Evolutionary conservation across 2,329 filamentous ascomycete species (phyloP).

Genomic region (Penicillium occitanis): DNA sequence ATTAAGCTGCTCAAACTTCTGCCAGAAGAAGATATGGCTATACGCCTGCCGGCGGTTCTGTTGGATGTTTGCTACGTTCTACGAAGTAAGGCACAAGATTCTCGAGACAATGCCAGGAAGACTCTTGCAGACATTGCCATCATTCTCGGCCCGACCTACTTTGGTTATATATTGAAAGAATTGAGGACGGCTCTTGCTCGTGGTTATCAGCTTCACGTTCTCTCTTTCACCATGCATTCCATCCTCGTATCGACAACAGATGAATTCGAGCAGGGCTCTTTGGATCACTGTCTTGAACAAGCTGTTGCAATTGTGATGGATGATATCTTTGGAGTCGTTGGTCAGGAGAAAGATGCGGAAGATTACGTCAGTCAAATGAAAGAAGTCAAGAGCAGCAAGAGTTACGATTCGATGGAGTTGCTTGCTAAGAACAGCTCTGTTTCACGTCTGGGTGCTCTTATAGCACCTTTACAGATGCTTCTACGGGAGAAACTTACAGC

Average conservation of each 20-base stretch:
- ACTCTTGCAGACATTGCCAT: constrained; percentile 81
- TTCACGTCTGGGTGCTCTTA: constrained; percentile 68
- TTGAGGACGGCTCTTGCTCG: constrained; percentile 76
- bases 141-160: constrained; percentile 76
- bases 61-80: constrained; percentile 93
- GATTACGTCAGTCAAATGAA: constrained; percentile 95
- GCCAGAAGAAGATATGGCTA: constrained; percentile 68
- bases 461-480: constrained; percentile 74
- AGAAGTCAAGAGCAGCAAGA: constrained; percentile 97
- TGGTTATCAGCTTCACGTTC: constrained; percentile 90
- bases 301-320: constrained; percentile 90
- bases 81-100: constrained; percentile 82
- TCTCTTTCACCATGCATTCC: constrained; percentile 92
- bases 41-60: constrained; percentile 76
- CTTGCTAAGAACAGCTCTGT: constrained; percentile 81
- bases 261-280: constrained; percentile 72
- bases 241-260: constrained; percentile 76
- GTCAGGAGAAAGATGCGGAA: constrained; percentile 95
- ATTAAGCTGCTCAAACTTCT: constrained; percentile 84
- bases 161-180: constrained; percentile 92
- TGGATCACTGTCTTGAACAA: constrained; percentile 80
- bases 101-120: constrained; percentile 85
- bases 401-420: constrained; percentile 94
- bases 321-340: constrained; percentile 88
- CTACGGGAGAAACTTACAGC: constrained; percentile 81